Conservation (phyloP, 2,329 filamentous ascomycete species). For the Calonectria honghensis region DNA sequence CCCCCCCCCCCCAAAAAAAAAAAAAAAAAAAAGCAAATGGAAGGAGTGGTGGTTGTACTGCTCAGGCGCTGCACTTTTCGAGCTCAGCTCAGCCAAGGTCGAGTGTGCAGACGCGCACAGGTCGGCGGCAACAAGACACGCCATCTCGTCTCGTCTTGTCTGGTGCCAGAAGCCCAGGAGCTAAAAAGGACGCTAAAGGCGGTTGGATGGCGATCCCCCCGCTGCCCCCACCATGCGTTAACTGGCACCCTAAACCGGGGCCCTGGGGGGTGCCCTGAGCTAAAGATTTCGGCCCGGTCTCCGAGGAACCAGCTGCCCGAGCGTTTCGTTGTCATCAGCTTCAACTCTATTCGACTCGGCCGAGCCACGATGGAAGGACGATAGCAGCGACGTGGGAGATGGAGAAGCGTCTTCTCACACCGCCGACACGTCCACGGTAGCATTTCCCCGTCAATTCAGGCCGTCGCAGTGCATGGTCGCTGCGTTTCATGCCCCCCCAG, state of each 20-base stretch:
- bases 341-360: slow-evolving; percentile 22
- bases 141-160: slow-evolving; percentile 19
- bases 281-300: slow-evolving; percentile 21
- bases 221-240: slow-evolving; percentile 4
- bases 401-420: neutral
- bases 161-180: neutral
- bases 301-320: slow-evolving; percentile 9
- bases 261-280: slow-evolving; percentile 21
- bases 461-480: slow-evolving; percentile 14
- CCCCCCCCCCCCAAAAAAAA: too few species aligned
- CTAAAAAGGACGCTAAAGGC: slow-evolving; percentile 23
- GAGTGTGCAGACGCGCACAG: neutral
- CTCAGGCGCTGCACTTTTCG: neutral
- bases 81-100: neutral
- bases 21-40: neutral
- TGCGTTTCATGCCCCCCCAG: slow-evolving; percentile 11
- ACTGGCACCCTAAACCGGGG: slow-evolving; percentile 1
- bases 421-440: neutral
- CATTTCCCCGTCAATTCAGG: neutral
- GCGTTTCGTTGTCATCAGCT: slow-evolving; percentile 14
- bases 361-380: neutral
- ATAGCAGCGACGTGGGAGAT: neutral
- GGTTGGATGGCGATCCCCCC: slow-evolving; percentile 24
- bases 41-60: neutral
- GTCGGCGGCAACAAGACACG: neutral